Conservation (phyloP, 176 grass and related monocot genomes). For the Triticum urartu region DNA sequence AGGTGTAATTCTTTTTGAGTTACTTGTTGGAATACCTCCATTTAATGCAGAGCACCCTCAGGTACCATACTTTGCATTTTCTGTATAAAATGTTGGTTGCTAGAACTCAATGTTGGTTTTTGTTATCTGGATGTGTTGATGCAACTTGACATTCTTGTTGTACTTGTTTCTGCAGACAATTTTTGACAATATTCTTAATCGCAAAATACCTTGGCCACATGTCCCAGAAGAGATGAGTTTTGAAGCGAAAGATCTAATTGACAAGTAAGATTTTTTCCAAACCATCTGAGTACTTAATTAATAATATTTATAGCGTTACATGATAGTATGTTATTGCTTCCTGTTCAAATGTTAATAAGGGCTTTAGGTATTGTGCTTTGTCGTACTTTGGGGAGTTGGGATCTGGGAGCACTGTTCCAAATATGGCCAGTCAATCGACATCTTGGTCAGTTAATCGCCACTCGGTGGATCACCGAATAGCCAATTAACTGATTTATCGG, state of each 20-base stretch:
- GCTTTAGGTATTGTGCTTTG: background rate
- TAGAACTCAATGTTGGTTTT: slow-evolving; percentile 17
- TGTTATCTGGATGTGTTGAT: slow-evolving; percentile 21
- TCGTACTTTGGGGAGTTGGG: background rate
- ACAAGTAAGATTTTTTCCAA: slow-evolving; percentile 72
- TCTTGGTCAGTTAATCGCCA: too few species aligned
- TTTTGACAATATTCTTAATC: slow-evolving; percentile 99
- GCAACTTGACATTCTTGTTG: slow-evolving; percentile 34
- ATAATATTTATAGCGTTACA: slow-evolving; percentile 20
- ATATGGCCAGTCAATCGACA: too few species aligned
- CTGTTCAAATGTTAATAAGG: slow-evolving; percentile 24
- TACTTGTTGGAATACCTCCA: slow-evolving; percentile 98
- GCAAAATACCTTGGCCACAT: slow-evolving; percentile 96
- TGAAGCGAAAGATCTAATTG: slow-evolving; percentile 87
- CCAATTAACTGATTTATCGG: too few species aligned
- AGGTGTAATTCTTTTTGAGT: slow-evolving; percentile 97
- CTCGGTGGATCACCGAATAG: too few species aligned
- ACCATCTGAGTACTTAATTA: slow-evolving; percentile 15
- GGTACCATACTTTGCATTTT: slow-evolving; percentile 44
- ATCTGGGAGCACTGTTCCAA: too few species aligned
- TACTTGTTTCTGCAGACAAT: slow-evolving; percentile 78
- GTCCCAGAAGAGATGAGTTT: slow-evolving; percentile 90
- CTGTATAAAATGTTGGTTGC: slow-evolving; percentile 17
- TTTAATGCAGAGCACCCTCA: slow-evolving; percentile 98
- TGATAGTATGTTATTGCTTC: slow-evolving; percentile 1